Conservation (phyloP, 495 filamentous ascomycete species). For the Neurospora tetraspora region DNA sequence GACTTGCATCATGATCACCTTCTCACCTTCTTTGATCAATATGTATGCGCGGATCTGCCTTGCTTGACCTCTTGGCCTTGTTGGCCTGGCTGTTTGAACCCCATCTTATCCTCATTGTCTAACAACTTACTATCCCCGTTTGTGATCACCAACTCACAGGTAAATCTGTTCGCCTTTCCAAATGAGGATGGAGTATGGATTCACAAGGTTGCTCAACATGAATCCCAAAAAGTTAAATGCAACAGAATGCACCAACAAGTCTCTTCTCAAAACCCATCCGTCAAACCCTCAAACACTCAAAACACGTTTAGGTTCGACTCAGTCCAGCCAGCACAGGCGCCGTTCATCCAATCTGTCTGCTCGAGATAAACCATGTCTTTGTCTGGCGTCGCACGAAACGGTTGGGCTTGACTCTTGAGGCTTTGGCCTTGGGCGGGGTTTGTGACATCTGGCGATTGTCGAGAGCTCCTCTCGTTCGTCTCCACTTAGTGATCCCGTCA, state of each 20-base stretch:
- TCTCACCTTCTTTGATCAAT: not conserved
- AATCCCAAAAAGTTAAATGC: not conserved
- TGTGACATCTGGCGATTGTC: not conserved
- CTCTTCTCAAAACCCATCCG: no score
- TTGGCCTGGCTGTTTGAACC: not conserved
- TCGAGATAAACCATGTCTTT: not conserved
- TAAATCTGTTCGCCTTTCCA: not conserved
- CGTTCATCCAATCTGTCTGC: not conserved
- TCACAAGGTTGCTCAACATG: not conserved
- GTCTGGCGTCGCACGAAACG: not conserved
- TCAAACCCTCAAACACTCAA: not conserved
- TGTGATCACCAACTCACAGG: not conserved
- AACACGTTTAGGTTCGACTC: not conserved
- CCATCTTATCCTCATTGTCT: not conserved
- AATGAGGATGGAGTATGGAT: not conserved
- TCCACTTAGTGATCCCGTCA: not conserved
- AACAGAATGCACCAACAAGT: not conserved
- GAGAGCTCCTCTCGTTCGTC: not conserved
- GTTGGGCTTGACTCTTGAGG: not conserved
- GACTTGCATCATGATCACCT: not conserved
- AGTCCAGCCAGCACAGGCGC: not conserved
- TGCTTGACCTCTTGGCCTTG: not conserved
- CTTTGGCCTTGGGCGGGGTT: not conserved
- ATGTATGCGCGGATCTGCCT: not conserved
- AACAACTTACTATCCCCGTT: not conserved